Percentiles rank a stretch among this genome's conserved stretches.
These are phyloP conservation scores for Thelonectria discophora DNA, from an alignment of 2,329 filamentous ascomycete species.

Conservation along the genomic window DNA sequence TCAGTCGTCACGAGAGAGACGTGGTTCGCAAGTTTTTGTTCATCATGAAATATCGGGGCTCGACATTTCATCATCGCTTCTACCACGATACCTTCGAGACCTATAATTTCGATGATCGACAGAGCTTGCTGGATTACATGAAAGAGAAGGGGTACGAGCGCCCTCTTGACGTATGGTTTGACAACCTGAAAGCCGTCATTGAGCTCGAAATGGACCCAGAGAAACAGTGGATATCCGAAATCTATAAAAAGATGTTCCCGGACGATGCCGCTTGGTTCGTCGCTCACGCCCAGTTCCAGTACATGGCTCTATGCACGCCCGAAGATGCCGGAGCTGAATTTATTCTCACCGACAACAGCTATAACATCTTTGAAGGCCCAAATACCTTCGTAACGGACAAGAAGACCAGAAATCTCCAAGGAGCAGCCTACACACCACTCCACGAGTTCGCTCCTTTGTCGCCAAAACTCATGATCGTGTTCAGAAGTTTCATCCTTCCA, in stretches of 20 bases:
- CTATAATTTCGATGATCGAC: conserved; percentile 45
- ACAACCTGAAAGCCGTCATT: conserved; percentile 41
- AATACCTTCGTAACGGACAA: conserved; percentile 25
- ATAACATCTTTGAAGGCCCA: conserved; percentile 43
- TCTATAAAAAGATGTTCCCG: conserved; percentile 35
- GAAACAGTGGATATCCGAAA: conserved; percentile 28
- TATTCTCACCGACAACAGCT: conserved; percentile 36
- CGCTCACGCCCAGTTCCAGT: conserved; percentile 33
- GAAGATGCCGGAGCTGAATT: conserved; percentile 33
- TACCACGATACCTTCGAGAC: conserved; percentile 44
- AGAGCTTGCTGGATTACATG: conserved; percentile 38
- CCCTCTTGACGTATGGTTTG: conserved; percentile 44
- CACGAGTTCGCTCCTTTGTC: conserved; percentile 45
- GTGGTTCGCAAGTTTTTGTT: conserved; percentile 56
- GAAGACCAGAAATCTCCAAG: conserved; percentile 23
- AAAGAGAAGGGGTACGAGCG: conserved; percentile 29
- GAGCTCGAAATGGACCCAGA: conserved; percentile 41
- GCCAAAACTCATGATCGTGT: conserved; percentile 41
- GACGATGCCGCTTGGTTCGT: conserved; percentile 40
- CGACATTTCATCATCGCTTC: conserved; percentile 47
- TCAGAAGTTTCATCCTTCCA: conserved; percentile 34
- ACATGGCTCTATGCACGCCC: conserved; percentile 44
- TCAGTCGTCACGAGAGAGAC: conserved; percentile 47
- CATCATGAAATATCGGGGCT: conserved; percentile 55
- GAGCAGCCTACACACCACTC: conserved; percentile 22